Percentiles rank a stretch among this genome's conserved stretches.
These are phyloP conservation scores for Dioscorea dumetorum DNA, from an alignment of 106 monocot species.

Conservation along the genomic window DNA sequence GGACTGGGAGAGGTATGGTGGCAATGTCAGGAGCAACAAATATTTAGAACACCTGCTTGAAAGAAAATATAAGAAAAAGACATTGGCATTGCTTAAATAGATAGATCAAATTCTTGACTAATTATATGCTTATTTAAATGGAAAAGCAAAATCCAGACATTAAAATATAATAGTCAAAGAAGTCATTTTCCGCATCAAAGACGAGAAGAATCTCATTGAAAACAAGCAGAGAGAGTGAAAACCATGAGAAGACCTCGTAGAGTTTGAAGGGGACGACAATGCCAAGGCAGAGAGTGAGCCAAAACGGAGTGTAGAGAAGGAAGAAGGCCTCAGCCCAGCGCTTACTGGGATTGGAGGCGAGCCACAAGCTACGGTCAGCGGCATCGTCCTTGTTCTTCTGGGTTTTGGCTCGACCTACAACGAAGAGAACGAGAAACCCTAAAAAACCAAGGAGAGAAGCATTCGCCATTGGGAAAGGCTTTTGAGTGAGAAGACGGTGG, in stretches of 20 bases:
- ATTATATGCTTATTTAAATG: neutral
- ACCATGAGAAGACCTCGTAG: conserved; percentile 56
- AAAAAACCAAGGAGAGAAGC: neutral
- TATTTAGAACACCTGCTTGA: neutral
- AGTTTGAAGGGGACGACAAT: conserved; percentile 93
- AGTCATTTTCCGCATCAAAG: neutral
- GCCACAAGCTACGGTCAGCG: conserved; percentile 36
- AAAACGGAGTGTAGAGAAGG: conserved; percentile 83
- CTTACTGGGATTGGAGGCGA: conserved; percentile 75
- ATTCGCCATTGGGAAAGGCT: neutral
- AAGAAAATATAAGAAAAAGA: no score
- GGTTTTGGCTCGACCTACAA: neutral
- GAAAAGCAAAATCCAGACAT: no score
- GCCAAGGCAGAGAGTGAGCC: conserved; percentile 87
- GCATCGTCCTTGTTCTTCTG: neutral
- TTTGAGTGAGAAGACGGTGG: neutral
- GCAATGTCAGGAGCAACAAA: neutral
- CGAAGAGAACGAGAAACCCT: neutral
- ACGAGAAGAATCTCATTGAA: neutral
- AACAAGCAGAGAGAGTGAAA: neutral
- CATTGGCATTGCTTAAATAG: neutral
- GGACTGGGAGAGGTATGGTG: neutral
- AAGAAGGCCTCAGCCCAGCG: conserved; percentile 89
- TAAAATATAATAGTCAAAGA: no score
- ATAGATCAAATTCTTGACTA: neutral